Conservation (phyloP, 2,329 filamentous ascomycete genomes). For the Paramyrothecium roridum region DNA sequence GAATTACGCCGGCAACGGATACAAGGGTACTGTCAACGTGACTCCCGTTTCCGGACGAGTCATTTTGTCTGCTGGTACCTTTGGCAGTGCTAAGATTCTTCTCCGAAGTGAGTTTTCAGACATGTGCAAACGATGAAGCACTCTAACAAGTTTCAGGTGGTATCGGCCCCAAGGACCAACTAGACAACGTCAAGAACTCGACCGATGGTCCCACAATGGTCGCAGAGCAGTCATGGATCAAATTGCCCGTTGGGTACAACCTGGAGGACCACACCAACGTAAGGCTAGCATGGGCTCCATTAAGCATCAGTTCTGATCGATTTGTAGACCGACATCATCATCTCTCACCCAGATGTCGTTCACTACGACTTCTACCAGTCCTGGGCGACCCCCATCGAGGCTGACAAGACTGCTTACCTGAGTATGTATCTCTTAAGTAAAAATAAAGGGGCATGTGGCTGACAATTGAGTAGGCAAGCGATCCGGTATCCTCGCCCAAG, state of each 20-base stretch:
- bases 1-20: conserved; percentile 46
- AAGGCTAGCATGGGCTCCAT: conserved; percentile 5
- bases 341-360: conserved; percentile 39
- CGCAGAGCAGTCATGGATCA: conserved; percentile 48
- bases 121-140: background rate
- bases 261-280: conserved; percentile 54
- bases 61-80: conserved; percentile 65
- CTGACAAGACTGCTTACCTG: conserved; percentile 42
- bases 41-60: conserved; percentile 60
- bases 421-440: conserved; percentile 19
- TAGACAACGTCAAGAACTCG: conserved; percentile 47
- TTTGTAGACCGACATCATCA: conserved; percentile 40
- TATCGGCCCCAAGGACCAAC: conserved; percentile 62
- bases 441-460: conserved; percentile 4
- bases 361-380: conserved; percentile 67
- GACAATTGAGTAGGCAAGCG: conserved; percentile 32
- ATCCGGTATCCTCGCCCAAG: conserved; percentile 59
- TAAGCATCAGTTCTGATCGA: conserved; percentile 11
- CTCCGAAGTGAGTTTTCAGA: conserved; percentile 48
- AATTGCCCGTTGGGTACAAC: conserved; percentile 57
- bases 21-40: conserved; percentile 57
- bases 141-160: conserved; percentile 29
- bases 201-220: conserved; percentile 51
- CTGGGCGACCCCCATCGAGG: conserved; percentile 43
- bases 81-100: conserved; percentile 67